phyloP scores from a whole-genome alignment of 2,329 filamentous ascomycete genomes.

The Ceratocystis harringtonii region DNA sequence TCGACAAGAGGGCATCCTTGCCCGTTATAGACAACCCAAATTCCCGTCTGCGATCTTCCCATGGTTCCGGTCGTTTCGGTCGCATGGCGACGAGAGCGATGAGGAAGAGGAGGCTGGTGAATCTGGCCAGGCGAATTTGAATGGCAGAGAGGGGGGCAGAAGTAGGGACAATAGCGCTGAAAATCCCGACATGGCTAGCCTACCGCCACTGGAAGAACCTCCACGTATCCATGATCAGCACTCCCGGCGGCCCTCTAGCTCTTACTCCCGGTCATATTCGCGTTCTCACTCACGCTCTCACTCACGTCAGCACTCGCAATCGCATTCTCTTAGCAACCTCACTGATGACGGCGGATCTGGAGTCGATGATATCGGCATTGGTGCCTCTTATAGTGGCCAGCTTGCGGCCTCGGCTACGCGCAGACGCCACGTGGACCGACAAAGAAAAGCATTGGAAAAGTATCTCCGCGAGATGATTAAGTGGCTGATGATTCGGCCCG shows the following conservation, averaged over 20 bases:
- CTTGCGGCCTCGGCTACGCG: slow-evolving; percentile 34
- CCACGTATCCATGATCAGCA: slow-evolving; percentile 14
- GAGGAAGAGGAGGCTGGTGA: slow-evolving; percentile 45
- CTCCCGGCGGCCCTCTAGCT: not conserved
- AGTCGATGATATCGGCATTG: slow-evolving; percentile 22
- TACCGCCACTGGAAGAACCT: slow-evolving; percentile 22
- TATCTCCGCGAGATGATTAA: slow-evolving; percentile 90
- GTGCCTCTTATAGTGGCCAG: slow-evolving; percentile 31
- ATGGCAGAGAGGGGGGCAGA: not conserved
- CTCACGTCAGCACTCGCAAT: not conserved
- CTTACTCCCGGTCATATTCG: not conserved
- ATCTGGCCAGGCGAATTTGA: not conserved
- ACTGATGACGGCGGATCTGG: slow-evolving; percentile 34
- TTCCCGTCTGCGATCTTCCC: slow-evolving; percentile 85
- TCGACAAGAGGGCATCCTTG: slow-evolving; percentile 27
- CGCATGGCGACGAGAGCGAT: slow-evolving; percentile 64
- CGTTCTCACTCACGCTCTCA: not conserved
- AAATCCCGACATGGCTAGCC: not conserved
- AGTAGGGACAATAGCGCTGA: not conserved
- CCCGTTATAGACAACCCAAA: slow-evolving; percentile 59
- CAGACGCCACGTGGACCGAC: slow-evolving; percentile 59
- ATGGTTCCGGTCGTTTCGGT: slow-evolving; percentile 68
- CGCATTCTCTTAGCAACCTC: slow-evolving; percentile 20
- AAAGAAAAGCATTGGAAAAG: slow-evolving; percentile 70
- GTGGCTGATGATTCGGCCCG: slow-evolving; percentile 90